Percentiles rank a stretch among this genome's conserved stretches.
Evolutionary conservation across 768 basidiomycete genomes (phyloP).

Genomic region (Mycena maculata): DNA sequence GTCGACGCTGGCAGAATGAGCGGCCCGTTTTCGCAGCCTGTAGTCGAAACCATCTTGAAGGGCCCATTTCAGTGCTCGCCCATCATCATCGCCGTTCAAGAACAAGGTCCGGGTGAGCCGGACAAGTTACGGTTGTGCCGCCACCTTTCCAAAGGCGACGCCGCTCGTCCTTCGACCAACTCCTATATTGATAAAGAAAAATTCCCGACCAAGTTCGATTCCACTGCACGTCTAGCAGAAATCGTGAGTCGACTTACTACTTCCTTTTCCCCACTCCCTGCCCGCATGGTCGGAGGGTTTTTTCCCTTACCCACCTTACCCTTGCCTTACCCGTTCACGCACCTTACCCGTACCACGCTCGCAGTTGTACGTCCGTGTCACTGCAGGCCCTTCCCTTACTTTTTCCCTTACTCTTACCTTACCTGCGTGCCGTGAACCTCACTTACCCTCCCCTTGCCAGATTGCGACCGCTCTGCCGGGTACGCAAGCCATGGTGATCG

Average conservation of each 20-base stretch:
- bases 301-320: background rate
- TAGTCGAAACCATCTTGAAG: too few species aligned
- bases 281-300: too few species aligned
- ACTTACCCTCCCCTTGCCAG: background rate
- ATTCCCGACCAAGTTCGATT: constrained; percentile 34
- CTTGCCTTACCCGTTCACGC: background rate
- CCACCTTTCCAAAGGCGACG: constrained; percentile 36
- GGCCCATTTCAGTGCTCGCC: constrained; percentile 45
- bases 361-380: too few species aligned
- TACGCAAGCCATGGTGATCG: background rate
- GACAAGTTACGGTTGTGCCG: constrained; percentile 38
- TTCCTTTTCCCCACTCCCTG: background rate
- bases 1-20: constrained; percentile 28
- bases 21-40: constrained; percentile 37
- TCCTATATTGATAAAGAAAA: constrained; percentile 32
- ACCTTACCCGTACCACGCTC: too few species aligned
- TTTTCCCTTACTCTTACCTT: background rate
- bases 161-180: constrained; percentile 23
- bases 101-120: constrained; percentile 24
- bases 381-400: background rate
- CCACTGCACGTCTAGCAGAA: constrained; percentile 21
- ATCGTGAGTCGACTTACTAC: constrained; percentile 27
- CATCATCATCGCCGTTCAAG: constrained; percentile 33
- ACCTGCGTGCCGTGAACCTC: background rate
- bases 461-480: background rate